Evolutionary conservation across 148 eudicot genomes (phyloP), one percentile per base, ranked within the genome.

Genomic region (Salicornia ramosissima): DNA sequence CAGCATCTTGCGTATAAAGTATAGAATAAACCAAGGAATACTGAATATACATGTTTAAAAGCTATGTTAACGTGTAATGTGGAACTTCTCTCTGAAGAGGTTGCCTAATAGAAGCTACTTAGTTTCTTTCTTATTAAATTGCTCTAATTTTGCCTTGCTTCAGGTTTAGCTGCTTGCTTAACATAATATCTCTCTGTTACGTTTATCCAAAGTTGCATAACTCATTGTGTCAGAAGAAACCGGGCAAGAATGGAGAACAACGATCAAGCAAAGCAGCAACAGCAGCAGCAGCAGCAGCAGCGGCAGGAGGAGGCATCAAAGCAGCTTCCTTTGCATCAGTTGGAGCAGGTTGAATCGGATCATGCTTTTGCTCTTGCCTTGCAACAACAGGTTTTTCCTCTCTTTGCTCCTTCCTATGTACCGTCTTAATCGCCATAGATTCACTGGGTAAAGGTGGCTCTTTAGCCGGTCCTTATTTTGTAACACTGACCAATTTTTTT

Each of bases 331-430:
- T 51, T 79, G 0, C 31, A 66, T 64, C 59, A 64, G 58, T 19
- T 79, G 74, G 78, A 79, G 22, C 78, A 76, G 65, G 73, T 78
- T 47, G 70, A 79, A 25, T 58, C 76, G 0, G 85, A 82, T 73
- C 82, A 52, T 43, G 82, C 82, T 72, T 65, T 82, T 22, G 85
- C 85, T 25, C 8, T 62, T 26, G 77, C 78, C 28, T 42, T 82
- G 43, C 85, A 82, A 66, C 61, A 82, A 70, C 80, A 78, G 77
- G 80, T 78, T 47, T 22, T 36, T 49, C 53, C 5, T 66, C 4
- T 22, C 28, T 11, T 18, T 11, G 25, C 51, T 26, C 6, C 4
- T 25, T 29, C 28, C 6, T 19, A 11, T 18, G 13, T 21, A 14
- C 13, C 40, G 3, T 30, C 22, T 58, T 12, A 58, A 31, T 28